Evolutionary conservation across 768 basidiomycete species (phyloP), one percentile per base, ranked within the genome.

Genomic region (Neoboletus magnificus): DNA sequence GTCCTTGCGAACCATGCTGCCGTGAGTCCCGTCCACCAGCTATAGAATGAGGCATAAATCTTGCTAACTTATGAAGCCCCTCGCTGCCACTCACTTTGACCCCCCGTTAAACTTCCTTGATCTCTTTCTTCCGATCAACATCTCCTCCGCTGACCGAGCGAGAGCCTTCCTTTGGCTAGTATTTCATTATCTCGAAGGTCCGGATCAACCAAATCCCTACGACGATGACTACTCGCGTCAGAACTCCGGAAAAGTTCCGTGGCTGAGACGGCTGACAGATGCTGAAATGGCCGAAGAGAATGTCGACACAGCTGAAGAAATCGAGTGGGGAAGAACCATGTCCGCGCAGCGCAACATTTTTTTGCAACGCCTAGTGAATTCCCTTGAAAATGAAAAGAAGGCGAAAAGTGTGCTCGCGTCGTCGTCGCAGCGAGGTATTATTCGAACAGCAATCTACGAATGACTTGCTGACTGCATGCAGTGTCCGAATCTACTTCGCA

Each of bases 91-190:
- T 33, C 91, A 93, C 73, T 93, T 93, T 65, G 89, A 91, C 45
- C 79, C 83, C 20, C 78, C 76, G 12, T 64, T 89, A 33, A 89
- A 90, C 67, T 88, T 94, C 57, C 76, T 92, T 42, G 92, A 95
- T 72, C 77, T 95, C 39, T 95, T 95, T 70, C 78, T 91, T 39
- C 89, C 91, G 37, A 84, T 85, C 62, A 79, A 80, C 43, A 75
- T 92, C 35, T 80, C 86, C 12, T 91, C 92, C 3, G 70, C 71
- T 4, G 85, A 87, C 58, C 87, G 93, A 30, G 91, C 89, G 6
- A 76, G 76, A 53, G 89, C 84, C 4, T 91, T 96, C 69, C 78
- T 96, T 29, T 93, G 90, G 88, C 78, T 93, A 54, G 73, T 92
- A 47, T 93, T 83, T 70, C 79, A 90, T 66, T 93, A 94, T 69